Conservation (phyloP, 1,284 basidiomycete species). For the Phellopilus nigrolimitatus region DNA sequence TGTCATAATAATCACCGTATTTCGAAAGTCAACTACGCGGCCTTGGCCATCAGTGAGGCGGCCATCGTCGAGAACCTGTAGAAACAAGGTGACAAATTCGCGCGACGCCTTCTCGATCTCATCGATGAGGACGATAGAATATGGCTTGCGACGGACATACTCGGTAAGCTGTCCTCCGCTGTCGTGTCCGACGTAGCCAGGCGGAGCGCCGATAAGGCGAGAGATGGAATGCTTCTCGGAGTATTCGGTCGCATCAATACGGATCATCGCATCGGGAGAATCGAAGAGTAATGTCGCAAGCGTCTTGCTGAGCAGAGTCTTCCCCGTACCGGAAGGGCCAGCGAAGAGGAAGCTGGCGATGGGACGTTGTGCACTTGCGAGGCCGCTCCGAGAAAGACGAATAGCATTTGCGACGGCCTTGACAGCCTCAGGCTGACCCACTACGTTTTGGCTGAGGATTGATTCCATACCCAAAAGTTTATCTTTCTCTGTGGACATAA, state of each 20-base stretch:
- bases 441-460: constrained; percentile 61
- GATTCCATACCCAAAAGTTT: constrained; percentile 79
- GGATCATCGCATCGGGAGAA: constrained; percentile 86
- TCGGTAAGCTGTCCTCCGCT: constrained; percentile 89
- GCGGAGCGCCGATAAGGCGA: constrained; percentile 85
- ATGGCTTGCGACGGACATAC: constrained; percentile 85
- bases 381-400: constrained; percentile 83
- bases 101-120: constrained; percentile 89
- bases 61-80: constrained; percentile 97
- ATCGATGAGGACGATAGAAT: constrained; percentile 76
- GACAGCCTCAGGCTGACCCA: constrained; percentile 89
- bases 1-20: constrained; percentile 92
- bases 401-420: constrained; percentile 90
- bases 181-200: constrained; percentile 91
- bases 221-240: constrained; percentile 92
- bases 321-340: constrained; percentile 88
- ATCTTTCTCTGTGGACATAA: constrained; percentile 90
- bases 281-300: constrained; percentile 87
- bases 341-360: constrained; percentile 93
- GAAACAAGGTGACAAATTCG: constrained; percentile 88
- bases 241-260: constrained; percentile 89
- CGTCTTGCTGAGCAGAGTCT: constrained; percentile 89
- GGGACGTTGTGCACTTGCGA: constrained; percentile 79
- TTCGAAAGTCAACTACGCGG: constrained; percentile 73
- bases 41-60: constrained; percentile 87